These are phyloP conservation scores for Cladosporium austrohemisphaericum DNA, from an alignment of 2,329 filamentous ascomycete species.

Conservation along the genomic window DNA sequence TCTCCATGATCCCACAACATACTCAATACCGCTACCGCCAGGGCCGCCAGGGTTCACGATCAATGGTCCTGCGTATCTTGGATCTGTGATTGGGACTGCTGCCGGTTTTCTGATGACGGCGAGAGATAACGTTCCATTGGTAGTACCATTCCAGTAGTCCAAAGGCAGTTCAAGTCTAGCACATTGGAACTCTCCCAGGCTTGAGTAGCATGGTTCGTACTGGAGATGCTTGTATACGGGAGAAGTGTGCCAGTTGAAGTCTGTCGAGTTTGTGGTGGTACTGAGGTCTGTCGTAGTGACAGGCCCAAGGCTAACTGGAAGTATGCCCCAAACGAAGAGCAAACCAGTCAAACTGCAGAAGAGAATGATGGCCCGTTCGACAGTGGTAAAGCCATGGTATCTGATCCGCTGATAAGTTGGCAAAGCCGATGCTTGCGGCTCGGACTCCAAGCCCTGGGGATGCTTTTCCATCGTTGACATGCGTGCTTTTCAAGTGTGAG, in stretches of 20 bases:
- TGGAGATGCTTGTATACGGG: constrained; percentile 14
- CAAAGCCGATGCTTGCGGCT: background rate
- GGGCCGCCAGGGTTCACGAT: constrained; percentile 45
- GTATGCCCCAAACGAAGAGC: background rate
- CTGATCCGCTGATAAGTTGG: background rate
- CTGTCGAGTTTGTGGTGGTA: background rate
- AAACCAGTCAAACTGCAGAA: background rate
- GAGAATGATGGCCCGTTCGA: background rate
- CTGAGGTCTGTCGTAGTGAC: no score
- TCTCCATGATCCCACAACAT: constrained; percentile 27
- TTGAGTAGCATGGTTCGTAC: constrained; percentile 36
- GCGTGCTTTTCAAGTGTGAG: no score
- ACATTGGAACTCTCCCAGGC: constrained; percentile 40
- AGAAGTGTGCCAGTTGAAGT: constrained; percentile 20
- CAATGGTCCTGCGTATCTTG: constrained; percentile 39
- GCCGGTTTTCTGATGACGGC: constrained; percentile 48
- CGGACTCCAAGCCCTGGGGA: background rate
- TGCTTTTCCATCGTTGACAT: background rate
- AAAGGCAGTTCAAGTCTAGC: constrained; percentile 49
- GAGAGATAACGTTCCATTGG: constrained; percentile 36
- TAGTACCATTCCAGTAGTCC: constrained; percentile 39
- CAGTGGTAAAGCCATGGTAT: background rate
- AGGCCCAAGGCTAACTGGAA: background rate
- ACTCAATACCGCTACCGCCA: constrained; percentile 38
- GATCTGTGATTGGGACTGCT: constrained; percentile 38